phyloP scores from a whole-genome alignment of 331 rosid species.

The Malus hybrid region DNA sequence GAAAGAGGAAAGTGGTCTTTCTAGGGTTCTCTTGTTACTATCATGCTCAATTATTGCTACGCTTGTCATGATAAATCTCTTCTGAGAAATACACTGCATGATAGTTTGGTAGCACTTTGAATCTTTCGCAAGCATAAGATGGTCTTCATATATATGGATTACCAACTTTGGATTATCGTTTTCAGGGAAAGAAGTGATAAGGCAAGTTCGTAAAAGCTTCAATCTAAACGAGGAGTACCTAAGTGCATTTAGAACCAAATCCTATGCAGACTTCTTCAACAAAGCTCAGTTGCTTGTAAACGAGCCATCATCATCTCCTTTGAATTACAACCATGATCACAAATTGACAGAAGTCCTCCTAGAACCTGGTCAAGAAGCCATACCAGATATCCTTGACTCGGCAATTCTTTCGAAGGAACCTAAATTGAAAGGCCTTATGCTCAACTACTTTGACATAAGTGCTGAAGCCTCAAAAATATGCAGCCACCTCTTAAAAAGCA shows the following conservation, averaged over 20 bases:
- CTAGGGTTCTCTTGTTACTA: too few species aligned
- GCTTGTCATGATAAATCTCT: neutral
- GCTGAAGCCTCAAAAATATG: slow-evolving; percentile 50
- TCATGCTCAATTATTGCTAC: too few species aligned
- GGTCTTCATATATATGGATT: neutral
- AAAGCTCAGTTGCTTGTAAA: slow-evolving; percentile 34
- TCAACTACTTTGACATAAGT: slow-evolving; percentile 42
- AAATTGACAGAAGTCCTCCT: slow-evolving; percentile 31
- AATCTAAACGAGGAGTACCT: slow-evolving; percentile 46
- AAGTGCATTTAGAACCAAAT: slow-evolving; percentile 42
- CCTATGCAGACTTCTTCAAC: slow-evolving; percentile 34
- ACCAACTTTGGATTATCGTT: neutral
- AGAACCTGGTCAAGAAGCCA: slow-evolving; percentile 46
- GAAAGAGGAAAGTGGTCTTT: neutral
- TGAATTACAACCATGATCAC: neutral
- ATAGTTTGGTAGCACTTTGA: neutral
- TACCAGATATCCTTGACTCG: slow-evolving; percentile 32
- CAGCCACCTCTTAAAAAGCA: slow-evolving; percentile 38
- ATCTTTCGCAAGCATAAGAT: neutral
- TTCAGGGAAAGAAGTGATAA: slow-evolving; percentile 18
- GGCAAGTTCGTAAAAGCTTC: slow-evolving; percentile 19
- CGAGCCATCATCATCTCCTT: slow-evolving; percentile 18
- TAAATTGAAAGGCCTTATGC: slow-evolving; percentile 34
- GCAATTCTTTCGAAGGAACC: slow-evolving; percentile 20
- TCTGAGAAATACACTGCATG: neutral